Percentiles rank a stretch among this genome's conserved stretches.
Evolutionary conservation across 345 rosid genomes (phyloP).

Genomic region (Brassica carinata): DNA sequence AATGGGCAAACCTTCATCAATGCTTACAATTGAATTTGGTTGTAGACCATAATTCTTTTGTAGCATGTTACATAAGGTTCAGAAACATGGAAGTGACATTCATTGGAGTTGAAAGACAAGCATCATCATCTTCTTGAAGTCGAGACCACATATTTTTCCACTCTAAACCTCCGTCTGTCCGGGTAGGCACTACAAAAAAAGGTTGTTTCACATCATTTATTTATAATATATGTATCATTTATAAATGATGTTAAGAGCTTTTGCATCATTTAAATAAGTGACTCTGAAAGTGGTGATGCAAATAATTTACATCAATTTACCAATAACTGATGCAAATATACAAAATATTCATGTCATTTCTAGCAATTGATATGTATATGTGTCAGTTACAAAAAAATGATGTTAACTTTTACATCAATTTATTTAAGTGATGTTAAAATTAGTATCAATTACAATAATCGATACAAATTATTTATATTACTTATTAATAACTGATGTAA

Average conservation of each 20-base stretch:
- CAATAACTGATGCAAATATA: too few species aligned
- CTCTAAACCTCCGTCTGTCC: background rate
- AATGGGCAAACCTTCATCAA: background rate
- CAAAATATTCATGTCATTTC: too few species aligned
- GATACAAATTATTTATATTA: background rate
- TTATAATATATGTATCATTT: too few species aligned
- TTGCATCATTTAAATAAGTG: too few species aligned
- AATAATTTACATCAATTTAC: too few species aligned
- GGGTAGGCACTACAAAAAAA: background rate
- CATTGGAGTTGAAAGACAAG: background rate
- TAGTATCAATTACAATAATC: background rate
- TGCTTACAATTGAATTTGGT: background rate
- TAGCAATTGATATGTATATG: too few species aligned
- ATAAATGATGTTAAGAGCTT: too few species aligned
- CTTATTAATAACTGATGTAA: background rate
- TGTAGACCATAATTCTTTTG: background rate
- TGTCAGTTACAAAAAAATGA: too few species aligned
- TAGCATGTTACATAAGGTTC: background rate
- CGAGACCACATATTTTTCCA: background rate
- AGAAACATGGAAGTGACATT: background rate
- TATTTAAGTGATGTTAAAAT: background rate
- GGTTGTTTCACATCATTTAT: too few species aligned
- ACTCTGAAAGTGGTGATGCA: too few species aligned
- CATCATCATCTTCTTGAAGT: background rate
- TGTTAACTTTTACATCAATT: slow-evolving; percentile 13